Conservation (phyloP, 2,329 filamentous ascomycete genomes). For the Aspergillus ruber region DNA sequence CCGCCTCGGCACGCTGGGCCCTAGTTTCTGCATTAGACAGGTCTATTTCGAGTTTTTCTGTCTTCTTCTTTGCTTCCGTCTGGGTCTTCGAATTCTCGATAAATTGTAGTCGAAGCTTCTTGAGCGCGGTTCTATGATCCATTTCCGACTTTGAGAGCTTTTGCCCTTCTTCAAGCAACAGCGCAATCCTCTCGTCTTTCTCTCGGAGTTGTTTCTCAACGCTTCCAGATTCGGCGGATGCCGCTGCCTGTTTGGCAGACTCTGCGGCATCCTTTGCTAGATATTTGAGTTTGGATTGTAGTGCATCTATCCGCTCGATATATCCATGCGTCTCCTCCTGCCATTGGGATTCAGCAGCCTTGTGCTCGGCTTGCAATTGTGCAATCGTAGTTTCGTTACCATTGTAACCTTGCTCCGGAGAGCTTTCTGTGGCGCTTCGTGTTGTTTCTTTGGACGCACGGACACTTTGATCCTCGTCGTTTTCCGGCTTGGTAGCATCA, state of each 20-base stretch:
- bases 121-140: constrained; percentile 74
- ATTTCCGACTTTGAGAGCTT: constrained; percentile 80
- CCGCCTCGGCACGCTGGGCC: constrained; percentile 54
- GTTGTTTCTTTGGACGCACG: constrained; percentile 12
- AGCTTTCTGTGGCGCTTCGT: constrained; percentile 11
- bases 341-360: constrained; percentile 51
- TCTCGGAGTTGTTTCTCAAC: constrained; percentile 74
- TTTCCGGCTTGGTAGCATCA: constrained; percentile 4
- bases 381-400: constrained; percentile 42
- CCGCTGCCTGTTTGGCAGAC: constrained; percentile 62
- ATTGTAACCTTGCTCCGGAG: constrained; percentile 12
- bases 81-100: constrained; percentile 48
- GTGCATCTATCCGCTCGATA: constrained; percentile 81
- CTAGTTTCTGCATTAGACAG: constrained; percentile 45
- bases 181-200: constrained; percentile 82
- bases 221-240: constrained; percentile 58
- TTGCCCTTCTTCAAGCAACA: constrained; percentile 87
- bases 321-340: constrained; percentile 79
- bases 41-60: constrained; percentile 58
- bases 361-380: constrained; percentile 45
- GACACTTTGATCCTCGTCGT: constrained; percentile 3
- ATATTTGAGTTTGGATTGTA: constrained; percentile 87
- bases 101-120: constrained; percentile 60
- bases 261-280: constrained; percentile 74
- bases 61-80: constrained; percentile 47